phyloP scores from a whole-genome alignment of 352 stramenopile species.

The Phytophthora syringae region DNA sequence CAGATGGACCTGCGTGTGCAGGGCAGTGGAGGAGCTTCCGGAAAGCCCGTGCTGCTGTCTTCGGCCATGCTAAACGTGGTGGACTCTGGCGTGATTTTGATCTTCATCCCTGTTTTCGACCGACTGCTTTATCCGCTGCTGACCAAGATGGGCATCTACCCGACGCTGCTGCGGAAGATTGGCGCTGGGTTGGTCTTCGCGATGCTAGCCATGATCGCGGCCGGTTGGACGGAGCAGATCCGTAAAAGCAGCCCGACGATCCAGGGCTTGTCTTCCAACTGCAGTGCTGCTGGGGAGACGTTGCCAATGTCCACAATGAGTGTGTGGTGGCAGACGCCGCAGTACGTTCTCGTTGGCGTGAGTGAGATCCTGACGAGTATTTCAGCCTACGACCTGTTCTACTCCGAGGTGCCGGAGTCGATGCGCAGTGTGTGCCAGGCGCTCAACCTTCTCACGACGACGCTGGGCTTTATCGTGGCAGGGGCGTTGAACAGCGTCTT shows the following conservation, averaged over 20 bases:
- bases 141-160: constrained; percentile 64
- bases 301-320: constrained; percentile 85
- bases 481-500: constrained; percentile 89
- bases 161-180: constrained; percentile 90
- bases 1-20: constrained; percentile 90
- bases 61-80: constrained; percentile 89
- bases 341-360: constrained; percentile 90
- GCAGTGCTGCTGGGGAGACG: constrained; percentile 60
- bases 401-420: constrained; percentile 90
- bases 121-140: constrained; percentile 81
- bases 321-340: constrained; percentile 92
- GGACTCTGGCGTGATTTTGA: constrained; percentile 88
- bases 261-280: constrained; percentile 70
- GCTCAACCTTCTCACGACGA: constrained; percentile 91
- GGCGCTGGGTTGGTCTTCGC: constrained; percentile 85
- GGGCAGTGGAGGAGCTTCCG: constrained; percentile 20
- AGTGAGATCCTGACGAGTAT: constrained; percentile 92
- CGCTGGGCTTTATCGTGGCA: constrained; percentile 87
- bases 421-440: constrained; percentile 93
- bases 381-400: constrained; percentile 92
- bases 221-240: constrained; percentile 72
- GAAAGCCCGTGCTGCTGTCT: constrained; percentile 68
- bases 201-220: constrained; percentile 74
- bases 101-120: constrained; percentile 93
- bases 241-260: constrained; percentile 68